These are phyloP conservation scores for Phytophthora ramorum DNA, from an alignment of 352 stramenopile genomes.

Conservation along the genomic window DNA sequence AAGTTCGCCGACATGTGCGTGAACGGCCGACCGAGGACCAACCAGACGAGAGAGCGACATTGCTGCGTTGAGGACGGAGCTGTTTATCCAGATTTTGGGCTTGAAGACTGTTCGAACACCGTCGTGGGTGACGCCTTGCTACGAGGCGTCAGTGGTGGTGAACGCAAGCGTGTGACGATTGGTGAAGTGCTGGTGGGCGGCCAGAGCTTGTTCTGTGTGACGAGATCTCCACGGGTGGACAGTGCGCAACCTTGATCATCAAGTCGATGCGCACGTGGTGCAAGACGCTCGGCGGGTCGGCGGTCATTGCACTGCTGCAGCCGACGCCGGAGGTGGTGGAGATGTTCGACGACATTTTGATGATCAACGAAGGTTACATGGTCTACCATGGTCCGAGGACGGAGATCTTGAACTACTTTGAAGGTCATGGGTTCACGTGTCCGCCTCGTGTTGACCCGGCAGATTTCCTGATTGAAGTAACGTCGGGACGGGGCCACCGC, in stretches of 20 bases:
- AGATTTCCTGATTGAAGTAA: conserved; percentile 75
- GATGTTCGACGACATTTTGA: conserved; percentile 93
- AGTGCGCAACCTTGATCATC: conserved; percentile 62
- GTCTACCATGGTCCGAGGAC: conserved; percentile 93
- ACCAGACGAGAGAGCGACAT: conserved; percentile 72
- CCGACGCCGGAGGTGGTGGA: conserved; percentile 92
- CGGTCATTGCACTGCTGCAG: conserved; percentile 47
- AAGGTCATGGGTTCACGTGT: conserved; percentile 75
- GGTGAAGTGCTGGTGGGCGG: conserved; percentile 62
- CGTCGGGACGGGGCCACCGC: conserved; percentile 55
- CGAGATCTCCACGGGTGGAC: conserved; percentile 70
- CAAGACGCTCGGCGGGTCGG: conserved; percentile 43
- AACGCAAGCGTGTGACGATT: conserved; percentile 88
- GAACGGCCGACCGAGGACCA: conserved; percentile 59
- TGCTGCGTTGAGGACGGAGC: conserved; percentile 62
- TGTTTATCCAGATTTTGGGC: conserved; percentile 83
- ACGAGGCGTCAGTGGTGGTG: conserved; percentile 92
- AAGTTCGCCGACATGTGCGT: conserved; percentile 41
- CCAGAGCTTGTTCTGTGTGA: no score
- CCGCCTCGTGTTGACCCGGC: conserved; percentile 66
- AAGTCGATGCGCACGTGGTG: conserved; percentile 61
- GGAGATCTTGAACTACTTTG: conserved; percentile 87
- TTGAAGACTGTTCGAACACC: conserved; percentile 90
- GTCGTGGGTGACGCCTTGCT: conserved; percentile 90
- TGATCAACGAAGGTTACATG: conserved; percentile 93